Evolutionary conservation across 2,329 filamentous ascomycete genomes (phyloP).

Genomic region (Knoxdaviesia capensis): DNA sequence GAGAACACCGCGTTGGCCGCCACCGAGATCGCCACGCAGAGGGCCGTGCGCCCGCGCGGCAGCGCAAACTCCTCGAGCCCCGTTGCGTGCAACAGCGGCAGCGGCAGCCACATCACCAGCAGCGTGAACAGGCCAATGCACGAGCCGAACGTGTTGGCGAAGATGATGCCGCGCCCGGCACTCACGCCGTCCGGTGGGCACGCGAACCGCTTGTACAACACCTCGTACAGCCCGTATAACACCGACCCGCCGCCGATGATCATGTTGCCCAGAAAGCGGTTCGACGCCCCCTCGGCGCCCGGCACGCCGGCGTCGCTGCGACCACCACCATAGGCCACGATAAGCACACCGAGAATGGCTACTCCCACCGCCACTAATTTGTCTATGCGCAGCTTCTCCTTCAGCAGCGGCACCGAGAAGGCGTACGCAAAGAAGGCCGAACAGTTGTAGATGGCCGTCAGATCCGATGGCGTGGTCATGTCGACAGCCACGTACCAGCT

Average conservation of each 20-base stretch:
- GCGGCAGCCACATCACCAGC: constrained; percentile 72
- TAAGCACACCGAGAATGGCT: constrained; percentile 72
- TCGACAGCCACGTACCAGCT: constrained; percentile 94
- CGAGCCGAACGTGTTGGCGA: constrained; percentile 81
- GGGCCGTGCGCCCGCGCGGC: constrained; percentile 57
- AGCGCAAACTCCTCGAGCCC: constrained; percentile 70
- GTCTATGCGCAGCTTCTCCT: constrained; percentile 63
- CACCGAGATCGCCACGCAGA: constrained; percentile 63
- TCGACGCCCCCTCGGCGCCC: constrained; percentile 26
- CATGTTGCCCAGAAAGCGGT: constrained; percentile 66
- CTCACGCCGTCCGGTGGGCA: constrained; percentile 81
- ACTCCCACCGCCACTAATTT: constrained; percentile 76
- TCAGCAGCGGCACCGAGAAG: constrained; percentile 77
- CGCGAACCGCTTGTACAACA: constrained; percentile 81
- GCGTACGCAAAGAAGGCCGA: constrained; percentile 97
- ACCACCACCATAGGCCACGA: constrained; percentile 85
- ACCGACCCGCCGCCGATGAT: constrained; percentile 83
- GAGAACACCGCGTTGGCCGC: constrained; percentile 82
- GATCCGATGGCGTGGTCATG: constrained; percentile 76
- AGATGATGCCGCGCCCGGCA: constrained; percentile 79
- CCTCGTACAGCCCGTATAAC: constrained; percentile 91
- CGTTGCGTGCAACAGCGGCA: constrained; percentile 63
- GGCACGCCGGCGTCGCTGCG: constrained; percentile 20
- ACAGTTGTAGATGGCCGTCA: constrained; percentile 98
- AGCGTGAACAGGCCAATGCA: constrained; percentile 78